phyloP scores from a whole-genome alignment of 2,329 filamentous ascomycete species.

The Neonectria neomacrospora region DNA sequence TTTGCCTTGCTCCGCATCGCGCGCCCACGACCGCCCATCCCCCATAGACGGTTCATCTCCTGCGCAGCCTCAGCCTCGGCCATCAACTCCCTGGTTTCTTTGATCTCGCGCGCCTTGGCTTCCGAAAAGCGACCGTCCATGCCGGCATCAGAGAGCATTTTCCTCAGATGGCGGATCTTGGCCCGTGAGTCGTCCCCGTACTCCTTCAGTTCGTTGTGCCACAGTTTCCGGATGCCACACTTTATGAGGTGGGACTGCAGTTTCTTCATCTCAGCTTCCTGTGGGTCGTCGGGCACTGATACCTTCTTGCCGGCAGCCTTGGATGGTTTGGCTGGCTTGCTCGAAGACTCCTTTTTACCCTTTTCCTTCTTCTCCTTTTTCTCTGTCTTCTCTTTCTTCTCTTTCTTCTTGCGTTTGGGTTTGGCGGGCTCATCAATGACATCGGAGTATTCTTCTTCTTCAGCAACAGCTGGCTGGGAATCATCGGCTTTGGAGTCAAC shows the following conservation, averaged over 20 bases:
- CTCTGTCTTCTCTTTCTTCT: slow-evolving; percentile 37
- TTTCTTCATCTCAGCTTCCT: slow-evolving; percentile 85
- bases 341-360: slow-evolving; percentile 41
- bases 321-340: slow-evolving; percentile 42
- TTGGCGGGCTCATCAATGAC: slow-evolving; percentile 79
- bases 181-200: slow-evolving; percentile 76
- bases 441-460: slow-evolving; percentile 55
- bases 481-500: slow-evolving; percentile 28
- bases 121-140: slow-evolving; percentile 91
- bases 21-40: slow-evolving; percentile 57
- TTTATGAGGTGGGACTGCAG: slow-evolving; percentile 88
- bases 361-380: slow-evolving; percentile 46
- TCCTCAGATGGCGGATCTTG: slow-evolving; percentile 84
- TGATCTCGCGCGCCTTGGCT: slow-evolving; percentile 86
- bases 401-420: slow-evolving; percentile 67
- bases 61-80: slow-evolving; percentile 87
- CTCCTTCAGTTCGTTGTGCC: slow-evolving; percentile 84
- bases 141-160: slow-evolving; percentile 81
- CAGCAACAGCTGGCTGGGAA: slow-evolving; percentile 37
- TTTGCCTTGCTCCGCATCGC: slow-evolving; percentile 55
- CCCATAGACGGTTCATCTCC: slow-evolving; percentile 85
- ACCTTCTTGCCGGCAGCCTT: slow-evolving; percentile 48
- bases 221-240: slow-evolving; percentile 92
- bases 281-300: slow-evolving; percentile 60
- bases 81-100: slow-evolving; percentile 84